Conservation (phyloP, 345 rosid species). For the Sisymbrium irio region DNA sequence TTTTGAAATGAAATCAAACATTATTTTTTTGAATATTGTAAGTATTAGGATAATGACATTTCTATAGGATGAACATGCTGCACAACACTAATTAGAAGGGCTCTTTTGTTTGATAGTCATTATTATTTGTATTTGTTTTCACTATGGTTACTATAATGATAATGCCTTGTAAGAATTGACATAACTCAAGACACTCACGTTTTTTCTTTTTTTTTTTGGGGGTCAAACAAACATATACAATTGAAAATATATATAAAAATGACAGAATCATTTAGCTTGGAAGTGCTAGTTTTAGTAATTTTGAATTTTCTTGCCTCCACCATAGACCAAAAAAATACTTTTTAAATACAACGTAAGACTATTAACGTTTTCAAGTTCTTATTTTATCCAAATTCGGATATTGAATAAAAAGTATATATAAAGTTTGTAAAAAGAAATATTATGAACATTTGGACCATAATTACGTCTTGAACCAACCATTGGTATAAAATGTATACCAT, state of each 20-base stretch:
- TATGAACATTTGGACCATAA: too few species aligned
- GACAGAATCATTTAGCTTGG: slow-evolving; percentile 23
- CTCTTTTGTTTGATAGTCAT: slow-evolving; percentile 10
- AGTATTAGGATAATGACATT: slow-evolving; percentile 1
- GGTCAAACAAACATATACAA: not conserved
- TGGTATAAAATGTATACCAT: too few species aligned
- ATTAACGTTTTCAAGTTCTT: not conserved
- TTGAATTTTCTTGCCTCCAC: slow-evolving; percentile 18
- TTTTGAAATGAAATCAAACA: too few species aligned
- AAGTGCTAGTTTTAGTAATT: slow-evolving; percentile 4
- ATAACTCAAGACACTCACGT: not conserved
- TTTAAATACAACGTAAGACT: not conserved
- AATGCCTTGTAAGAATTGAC: slow-evolving; percentile 16
- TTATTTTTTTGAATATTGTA: not conserved
- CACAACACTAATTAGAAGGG: slow-evolving; percentile 14
- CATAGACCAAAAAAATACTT: not conserved
- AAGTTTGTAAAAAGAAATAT: too few species aligned
- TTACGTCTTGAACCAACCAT: too few species aligned
- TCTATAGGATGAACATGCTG: slow-evolving; percentile 20
- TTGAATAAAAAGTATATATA: too few species aligned
- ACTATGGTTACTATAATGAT: not conserved
- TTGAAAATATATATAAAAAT: not conserved
- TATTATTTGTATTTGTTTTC: not conserved
- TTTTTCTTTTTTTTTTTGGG: too few species aligned
- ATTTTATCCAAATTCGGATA: too few species aligned